phyloP scores from a whole-genome alignment of 805 yeast genomes.

The Barnettozyma siamensis region DNA sequence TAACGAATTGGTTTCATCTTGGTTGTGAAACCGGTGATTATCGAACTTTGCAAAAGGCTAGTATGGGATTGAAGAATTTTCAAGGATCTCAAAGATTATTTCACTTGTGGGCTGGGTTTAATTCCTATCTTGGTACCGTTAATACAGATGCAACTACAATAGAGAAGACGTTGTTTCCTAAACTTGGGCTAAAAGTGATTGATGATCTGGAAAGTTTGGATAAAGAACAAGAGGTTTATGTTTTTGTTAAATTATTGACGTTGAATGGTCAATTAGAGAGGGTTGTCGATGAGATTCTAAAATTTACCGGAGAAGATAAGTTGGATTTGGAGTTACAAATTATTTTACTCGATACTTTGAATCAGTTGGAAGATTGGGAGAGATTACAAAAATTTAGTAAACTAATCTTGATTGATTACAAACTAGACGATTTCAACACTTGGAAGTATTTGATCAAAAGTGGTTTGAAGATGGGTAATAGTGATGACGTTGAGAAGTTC shows the following conservation, averaged over 20 bases:
- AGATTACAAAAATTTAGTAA: conserved; percentile 36
- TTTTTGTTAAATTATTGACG: conserved; percentile 47
- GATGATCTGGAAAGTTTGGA: conserved; percentile 45
- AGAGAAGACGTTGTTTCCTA: conserved; percentile 49
- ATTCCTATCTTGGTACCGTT: conserved; percentile 39
- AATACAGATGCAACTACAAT: conserved; percentile 32
- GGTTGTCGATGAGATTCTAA: conserved; percentile 29
- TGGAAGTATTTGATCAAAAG: conserved; percentile 57
- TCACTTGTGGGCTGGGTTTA: conserved; percentile 52
- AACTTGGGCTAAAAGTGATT: conserved; percentile 54
- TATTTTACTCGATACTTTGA: conserved; percentile 44
- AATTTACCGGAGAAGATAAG: conserved; percentile 28
- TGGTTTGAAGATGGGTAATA: conserved; percentile 29
- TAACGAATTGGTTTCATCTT: conserved; percentile 53
- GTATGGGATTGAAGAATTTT: conserved; percentile 37
- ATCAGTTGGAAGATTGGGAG: conserved; percentile 36
- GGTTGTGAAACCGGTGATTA: conserved; percentile 43
- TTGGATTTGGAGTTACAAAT: conserved; percentile 61
- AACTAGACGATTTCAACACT: conserved; percentile 70
- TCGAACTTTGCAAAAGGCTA: conserved; percentile 48
- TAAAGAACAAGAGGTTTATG: conserved; percentile 60
- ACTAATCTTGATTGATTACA: conserved; percentile 37
- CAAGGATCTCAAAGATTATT: conserved; percentile 31
- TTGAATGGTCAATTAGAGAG: conserved; percentile 30
- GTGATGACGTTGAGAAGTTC: conserved; percentile 26